A percentile compares a stretch with the other conserved stretches of the same genome.
Evolutionary conservation across 148 eudicot genomes (phyloP).

Genomic region (Silene uniflora): DNA sequence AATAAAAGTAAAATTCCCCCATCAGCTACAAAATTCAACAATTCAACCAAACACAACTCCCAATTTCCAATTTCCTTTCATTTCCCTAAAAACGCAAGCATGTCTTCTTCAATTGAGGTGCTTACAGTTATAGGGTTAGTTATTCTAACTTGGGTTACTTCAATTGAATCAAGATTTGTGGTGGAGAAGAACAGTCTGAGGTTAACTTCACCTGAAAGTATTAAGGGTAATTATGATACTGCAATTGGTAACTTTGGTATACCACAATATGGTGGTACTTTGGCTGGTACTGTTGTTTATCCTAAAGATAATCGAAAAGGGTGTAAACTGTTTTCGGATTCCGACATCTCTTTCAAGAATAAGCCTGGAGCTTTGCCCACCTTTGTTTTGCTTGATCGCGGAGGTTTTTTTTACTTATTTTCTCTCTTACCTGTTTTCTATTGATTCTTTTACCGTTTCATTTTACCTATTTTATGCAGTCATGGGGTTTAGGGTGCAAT

Average conservation of each 20-base stretch:
- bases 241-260: conserved; percentile 94
- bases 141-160: conserved; percentile 20
- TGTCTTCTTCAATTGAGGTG: too few relatives aligned
- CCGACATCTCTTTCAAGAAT: conserved; percentile 53
- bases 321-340: conserved; percentile 51
- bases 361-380: conserved; percentile 81
- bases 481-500: too few relatives aligned
- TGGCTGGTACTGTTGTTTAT: conserved; percentile 72
- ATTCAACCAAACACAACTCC: too few relatives aligned
- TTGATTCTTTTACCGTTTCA: too few relatives aligned
- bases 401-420: conserved; percentile 37
- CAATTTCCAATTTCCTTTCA: too few relatives aligned
- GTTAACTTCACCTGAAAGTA: conserved; percentile 61
- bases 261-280: conserved; percentile 81
- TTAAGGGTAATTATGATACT: conserved; percentile 70
- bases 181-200: conserved; percentile 89
- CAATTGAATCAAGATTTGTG: conserved; percentile 51
- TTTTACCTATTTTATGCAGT: too few relatives aligned
- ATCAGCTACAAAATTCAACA: too few relatives aligned
- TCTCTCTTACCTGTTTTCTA: not conserved
- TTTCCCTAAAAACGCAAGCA: too few relatives aligned
- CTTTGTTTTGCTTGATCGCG: conserved; percentile 83
- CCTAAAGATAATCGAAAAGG: conserved; percentile 77
- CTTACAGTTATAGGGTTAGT: conserved; percentile 38
- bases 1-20: too few relatives aligned